Base-by-base conservation (phyloP, 805 yeast genomes). In the Metschnikowia kofuensis region DNA sequence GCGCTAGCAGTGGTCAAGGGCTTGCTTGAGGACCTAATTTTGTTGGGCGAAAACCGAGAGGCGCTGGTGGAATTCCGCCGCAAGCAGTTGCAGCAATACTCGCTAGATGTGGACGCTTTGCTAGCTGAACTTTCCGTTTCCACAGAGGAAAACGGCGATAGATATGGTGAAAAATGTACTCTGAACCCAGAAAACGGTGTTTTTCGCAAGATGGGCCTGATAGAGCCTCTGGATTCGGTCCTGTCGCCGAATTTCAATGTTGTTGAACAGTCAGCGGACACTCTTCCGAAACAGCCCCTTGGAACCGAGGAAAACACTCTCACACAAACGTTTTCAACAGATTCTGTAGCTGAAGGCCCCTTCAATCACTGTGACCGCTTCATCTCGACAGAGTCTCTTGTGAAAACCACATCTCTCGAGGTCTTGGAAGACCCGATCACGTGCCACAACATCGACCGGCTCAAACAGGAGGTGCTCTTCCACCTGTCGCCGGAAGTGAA, bases 1-100 rank as follows among this genome's bases (percentile, higher is more conserved):
- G 69, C 75, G 15, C 55, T 72, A 6, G 49, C 61, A 6, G 56
- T 73, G 4, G 57, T 72, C 30, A 51, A 58, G 37, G 55, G 61
- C 41, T 58, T 68, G 12, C 59, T 72, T 34, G 58, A 65, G 28
- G 68, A 67, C 47, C 66, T 72, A 31, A 69, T 72, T 13, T 58
- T 52, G 30, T 53, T 73, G 28, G 70, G 66, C 40, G 32, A 42
- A 6, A 46, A 62, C n/a, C 63, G 62, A 0, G 64, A 55, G 14
- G 46, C 59, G 13, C 59, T 64, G 26, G 45, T 45, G 3, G 46
- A 54, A 30, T 68, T 67, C 46, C 58, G 74, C 49, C 47, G 44
- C 9, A 54, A 56, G 37, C 70, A 64, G 39, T 57, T 72, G 31
- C 48, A 45, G 15, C 57, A 58, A 42, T 55, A 57, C 46, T 38